Base-by-base conservation (phyloP, 192 early-diverging fungal genomes). In the Jimgerdemannia lactiflua region DNA sequence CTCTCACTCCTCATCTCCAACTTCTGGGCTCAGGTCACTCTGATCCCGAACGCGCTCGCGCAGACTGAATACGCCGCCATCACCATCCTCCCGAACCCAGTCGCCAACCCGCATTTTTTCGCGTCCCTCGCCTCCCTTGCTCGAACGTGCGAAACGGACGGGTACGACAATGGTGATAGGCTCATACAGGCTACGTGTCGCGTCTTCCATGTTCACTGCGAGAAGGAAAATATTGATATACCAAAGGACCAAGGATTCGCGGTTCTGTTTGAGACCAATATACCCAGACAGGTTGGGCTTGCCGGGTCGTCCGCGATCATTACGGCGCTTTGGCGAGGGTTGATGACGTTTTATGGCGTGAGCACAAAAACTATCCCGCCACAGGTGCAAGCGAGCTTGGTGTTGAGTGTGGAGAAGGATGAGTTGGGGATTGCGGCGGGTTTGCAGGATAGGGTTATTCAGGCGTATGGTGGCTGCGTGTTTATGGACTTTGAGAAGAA, bases 371-470 rank as follows among this genome's bases (percentile, higher is more conserved):
- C 78, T 3, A 88, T 92, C 64, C 80, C 86, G 7, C 82, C 82
- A 3, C 80, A 74, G n/a, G 42, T 85, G 7, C 86, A 85, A 73
- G 86, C 90, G 11, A 87, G 82, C 54, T 67, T 92, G 19, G 86
- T 89, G 4, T 74, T 90, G 43, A 71, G 73, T 0, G 90, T 82
- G 64, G 91, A 92, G 72, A 67, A 74, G 10, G 84, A 86, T 49
- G 88, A 88, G 67, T 77, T 92, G 42, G 83, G 86, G 8, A 89
- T 92, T 70, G 43, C 83, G 2, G 86, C 88, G 10, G 91, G 91
- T 29, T 83, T 88, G 64, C 89, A 91, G 70, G 91, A 92, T 71
- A 77, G 91, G 64, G 91, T 92, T 10, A 85, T 91, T 65, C 91
- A 92, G 77, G 69, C 78, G 43, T 86, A 83, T 77, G 90, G 90